These are phyloP conservation scores for Calonectria pseudoreteaudii DNA, from an alignment of 2,329 filamentous ascomycete species.

Conservation along the genomic window DNA sequence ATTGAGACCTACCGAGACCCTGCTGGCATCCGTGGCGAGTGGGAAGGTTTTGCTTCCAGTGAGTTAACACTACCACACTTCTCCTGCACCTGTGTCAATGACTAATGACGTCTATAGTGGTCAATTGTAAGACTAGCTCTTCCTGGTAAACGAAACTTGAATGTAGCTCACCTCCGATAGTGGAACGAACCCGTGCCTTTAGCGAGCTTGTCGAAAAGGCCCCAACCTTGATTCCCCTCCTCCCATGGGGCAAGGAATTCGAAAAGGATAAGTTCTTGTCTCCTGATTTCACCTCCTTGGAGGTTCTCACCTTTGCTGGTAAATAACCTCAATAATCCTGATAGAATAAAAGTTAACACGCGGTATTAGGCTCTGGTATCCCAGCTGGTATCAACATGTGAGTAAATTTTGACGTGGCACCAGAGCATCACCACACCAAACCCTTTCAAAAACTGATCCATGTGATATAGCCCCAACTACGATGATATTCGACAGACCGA, in stretches of 20 bases:
- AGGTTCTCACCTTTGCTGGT: conserved; percentile 82
- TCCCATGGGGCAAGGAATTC: conserved; percentile 90
- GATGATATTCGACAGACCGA: conserved; percentile 84
- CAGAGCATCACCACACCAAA: neutral
- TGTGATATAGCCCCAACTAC: conserved; percentile 66
- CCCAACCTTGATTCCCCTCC: conserved; percentile 83
- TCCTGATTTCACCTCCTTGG: conserved; percentile 94
- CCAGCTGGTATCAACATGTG: conserved; percentile 75
- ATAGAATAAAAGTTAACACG: conserved; percentile 21
- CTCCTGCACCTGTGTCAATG: neutral
- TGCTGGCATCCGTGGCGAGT: conserved; percentile 83
- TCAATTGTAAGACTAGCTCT: conserved; percentile 69
- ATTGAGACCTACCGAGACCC: conserved; percentile 90
- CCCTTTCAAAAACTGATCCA: conserved; percentile 20
- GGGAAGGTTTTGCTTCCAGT: conserved; percentile 84
- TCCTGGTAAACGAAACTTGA: neutral
- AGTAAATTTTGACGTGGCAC: conserved; percentile 13
- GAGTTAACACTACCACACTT: conserved; percentile 25
- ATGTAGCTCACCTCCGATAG: conserved; percentile 34
- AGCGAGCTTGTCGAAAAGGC: conserved; percentile 85
- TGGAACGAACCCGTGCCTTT: conserved; percentile 90
- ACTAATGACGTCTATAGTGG: conserved; percentile 56
- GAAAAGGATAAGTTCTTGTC: conserved; percentile 97
- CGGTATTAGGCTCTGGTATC: conserved; percentile 66
- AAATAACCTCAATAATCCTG: conserved; percentile 1